phyloP scores from a whole-genome alignment of 1,139 yeast genomes.

The Taphrina deformans region DNA sequence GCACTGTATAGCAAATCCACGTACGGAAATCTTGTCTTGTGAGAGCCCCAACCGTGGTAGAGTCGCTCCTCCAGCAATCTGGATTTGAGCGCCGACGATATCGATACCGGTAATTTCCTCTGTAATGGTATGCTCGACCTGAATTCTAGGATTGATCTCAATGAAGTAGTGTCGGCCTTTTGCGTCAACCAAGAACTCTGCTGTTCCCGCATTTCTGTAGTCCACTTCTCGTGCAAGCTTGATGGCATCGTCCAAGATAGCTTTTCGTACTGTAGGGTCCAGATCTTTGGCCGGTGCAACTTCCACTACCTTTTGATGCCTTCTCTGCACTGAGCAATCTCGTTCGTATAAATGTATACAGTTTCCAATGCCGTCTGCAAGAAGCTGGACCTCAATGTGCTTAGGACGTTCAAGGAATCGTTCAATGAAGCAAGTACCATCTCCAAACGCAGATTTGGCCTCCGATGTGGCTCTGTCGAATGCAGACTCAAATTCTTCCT shows the following conservation, averaged over 20 bases:
- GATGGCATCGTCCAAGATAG: constrained; percentile 91
- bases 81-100: constrained; percentile 97
- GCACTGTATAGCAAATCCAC: constrained; percentile 98
- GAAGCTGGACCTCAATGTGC: constrained; percentile 94
- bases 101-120: constrained; percentile 99
- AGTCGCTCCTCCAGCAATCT: constrained; percentile 98
- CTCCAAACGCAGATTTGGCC: constrained; percentile 92
- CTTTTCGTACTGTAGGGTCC: constrained; percentile 78
- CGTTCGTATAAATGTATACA: constrained; percentile 95
- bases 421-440: constrained; percentile 97
- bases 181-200: constrained; percentile 91
- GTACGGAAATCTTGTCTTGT: constrained; percentile 89
- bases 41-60: constrained; percentile 84
- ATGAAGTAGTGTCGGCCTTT: constrained; percentile 96
- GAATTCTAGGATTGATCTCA: constrained; percentile 98
- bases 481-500: constrained; percentile 89
- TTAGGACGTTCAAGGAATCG: constrained; percentile 93
- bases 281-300: constrained; percentile 97
- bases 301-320: constrained; percentile 98
- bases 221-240: constrained; percentile 82
- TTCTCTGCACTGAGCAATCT: constrained; percentile 98
- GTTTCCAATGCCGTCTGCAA: constrained; percentile 93
- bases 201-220: constrained; percentile 97
- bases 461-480: constrained; percentile 92
- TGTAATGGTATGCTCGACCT: constrained; percentile 44